Evolutionary conservation across 2,329 filamentous ascomycete species (phyloP).

Genomic region (Diaporthe sp.): DNA sequence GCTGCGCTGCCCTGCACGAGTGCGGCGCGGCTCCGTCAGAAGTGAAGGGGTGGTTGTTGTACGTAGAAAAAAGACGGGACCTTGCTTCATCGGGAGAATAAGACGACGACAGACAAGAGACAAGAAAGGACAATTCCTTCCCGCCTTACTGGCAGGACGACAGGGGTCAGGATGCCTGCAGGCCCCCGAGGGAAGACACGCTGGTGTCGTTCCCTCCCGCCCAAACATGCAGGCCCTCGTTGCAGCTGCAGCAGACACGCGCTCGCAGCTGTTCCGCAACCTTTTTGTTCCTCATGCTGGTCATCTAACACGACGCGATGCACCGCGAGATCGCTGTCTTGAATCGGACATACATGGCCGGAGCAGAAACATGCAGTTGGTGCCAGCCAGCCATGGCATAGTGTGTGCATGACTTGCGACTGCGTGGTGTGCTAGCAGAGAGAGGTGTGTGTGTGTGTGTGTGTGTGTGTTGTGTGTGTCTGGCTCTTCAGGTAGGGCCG

Average conservation of each 20-base stretch:
- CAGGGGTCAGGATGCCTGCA: slow-evolving; percentile 8
- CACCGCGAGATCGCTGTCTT: slow-evolving; percentile 34
- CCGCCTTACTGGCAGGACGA: slow-evolving; percentile 5
- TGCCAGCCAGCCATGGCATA: slow-evolving; percentile 24
- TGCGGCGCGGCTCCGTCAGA: slow-evolving; percentile 13
- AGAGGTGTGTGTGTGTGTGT: background rate
- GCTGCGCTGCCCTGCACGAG: slow-evolving; percentile 19
- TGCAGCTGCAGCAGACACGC: slow-evolving; percentile 24
- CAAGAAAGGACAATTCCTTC: slow-evolving; percentile 1
- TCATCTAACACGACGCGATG: slow-evolving; percentile 35
- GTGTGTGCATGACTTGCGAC: slow-evolving; percentile 7
- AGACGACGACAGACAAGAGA: background rate
- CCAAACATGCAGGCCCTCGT: slow-evolving; percentile 21
- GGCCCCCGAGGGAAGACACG: slow-evolving; percentile 21
- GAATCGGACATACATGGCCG: slow-evolving; percentile 35
- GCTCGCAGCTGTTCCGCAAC: slow-evolving; percentile 24
- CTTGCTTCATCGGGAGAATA: slow-evolving; percentile 16
- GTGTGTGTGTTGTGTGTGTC: background rate
- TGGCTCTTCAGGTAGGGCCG: background rate
- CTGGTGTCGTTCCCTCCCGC: slow-evolving; percentile 17
- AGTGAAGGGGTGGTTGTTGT: background rate
- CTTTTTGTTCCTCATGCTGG: slow-evolving; percentile 24
- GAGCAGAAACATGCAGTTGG: slow-evolving; percentile 32
- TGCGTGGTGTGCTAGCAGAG: background rate
- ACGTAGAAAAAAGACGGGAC: slow-evolving; percentile 20